A percentile compares a stretch with the other conserved stretches of the same genome.
Conservation (phyloP, 176 grass and related monocot species). For the Aegilops sharonensis region DNA sequence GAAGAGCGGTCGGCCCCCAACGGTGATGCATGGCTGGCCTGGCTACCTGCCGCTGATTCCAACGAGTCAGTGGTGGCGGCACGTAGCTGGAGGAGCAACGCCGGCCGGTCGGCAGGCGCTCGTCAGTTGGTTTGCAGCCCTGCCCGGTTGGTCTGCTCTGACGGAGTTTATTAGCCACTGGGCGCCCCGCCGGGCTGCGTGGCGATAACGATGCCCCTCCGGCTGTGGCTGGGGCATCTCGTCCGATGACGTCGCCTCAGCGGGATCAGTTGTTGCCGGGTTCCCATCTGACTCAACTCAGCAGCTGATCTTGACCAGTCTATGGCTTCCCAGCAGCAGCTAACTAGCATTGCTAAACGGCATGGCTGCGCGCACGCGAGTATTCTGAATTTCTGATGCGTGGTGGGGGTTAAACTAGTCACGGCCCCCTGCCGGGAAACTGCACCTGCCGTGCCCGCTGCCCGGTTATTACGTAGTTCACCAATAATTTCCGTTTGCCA, state of each 20-base stretch:
- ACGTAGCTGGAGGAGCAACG: not conserved
- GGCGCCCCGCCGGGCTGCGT: no score
- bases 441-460: slow-evolving; percentile 7
- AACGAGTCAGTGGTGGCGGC: not conserved
- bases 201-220: not conserved
- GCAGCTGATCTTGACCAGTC: slow-evolving; percentile 12
- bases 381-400: not conserved
- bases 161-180: no score
- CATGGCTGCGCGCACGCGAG: not conserved
- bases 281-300: slow-evolving; percentile 22
- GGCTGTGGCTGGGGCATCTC: not conserved
- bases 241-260: slow-evolving; percentile 31
- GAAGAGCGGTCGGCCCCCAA: slow-evolving; percentile 16
- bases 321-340: not conserved
- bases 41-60: not conserved
- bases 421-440: slow-evolving; percentile 46
- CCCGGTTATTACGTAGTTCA: not conserved
- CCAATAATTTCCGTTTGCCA: not conserved
- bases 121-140: not conserved
- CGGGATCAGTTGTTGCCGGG: slow-evolving; percentile 12
- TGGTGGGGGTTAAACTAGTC: slow-evolving; percentile 18
- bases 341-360: no score
- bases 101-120: not conserved
- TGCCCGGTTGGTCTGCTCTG: not conserved
- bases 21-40: slow-evolving; percentile 19